Conservation (phyloP, 768 basidiomycete genomes). For the Amanita brunnescens region DNA sequence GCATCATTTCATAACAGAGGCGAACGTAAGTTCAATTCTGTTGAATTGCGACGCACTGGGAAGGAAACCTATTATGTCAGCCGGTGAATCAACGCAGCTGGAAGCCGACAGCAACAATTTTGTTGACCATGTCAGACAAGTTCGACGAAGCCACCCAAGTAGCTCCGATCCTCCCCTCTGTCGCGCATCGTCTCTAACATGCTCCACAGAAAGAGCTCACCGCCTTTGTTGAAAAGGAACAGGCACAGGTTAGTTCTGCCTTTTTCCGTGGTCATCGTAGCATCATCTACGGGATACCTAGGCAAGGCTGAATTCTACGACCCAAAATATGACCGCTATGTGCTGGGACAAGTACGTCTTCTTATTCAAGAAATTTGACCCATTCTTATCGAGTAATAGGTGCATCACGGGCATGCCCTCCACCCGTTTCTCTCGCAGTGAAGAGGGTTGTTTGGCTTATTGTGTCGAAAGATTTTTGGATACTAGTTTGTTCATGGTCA, state of each 20-base stretch:
- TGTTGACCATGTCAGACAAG: constrained; percentile 38
- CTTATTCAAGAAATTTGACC: neutral
- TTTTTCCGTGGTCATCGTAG: constrained; percentile 1
- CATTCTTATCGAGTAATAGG: constrained; percentile 27
- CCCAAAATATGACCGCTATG: constrained; percentile 73
- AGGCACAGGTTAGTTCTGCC: constrained; percentile 53
- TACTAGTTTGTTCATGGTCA: constrained; percentile 74
- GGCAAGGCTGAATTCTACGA: constrained; percentile 51
- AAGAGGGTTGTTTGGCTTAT: constrained; percentile 77
- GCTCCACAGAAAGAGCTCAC: constrained; percentile 68
- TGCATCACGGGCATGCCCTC: constrained; percentile 77
- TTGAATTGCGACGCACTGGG: neutral
- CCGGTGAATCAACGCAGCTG: neutral
- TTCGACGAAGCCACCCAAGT: constrained; percentile 80
- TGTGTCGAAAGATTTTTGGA: constrained; percentile 93
- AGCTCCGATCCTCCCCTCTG: constrained; percentile 10
- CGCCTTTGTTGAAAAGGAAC: constrained; percentile 72
- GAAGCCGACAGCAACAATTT: neutral
- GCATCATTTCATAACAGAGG: neutral
- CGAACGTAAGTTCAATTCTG: neutral
- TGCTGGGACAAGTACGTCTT: constrained; percentile 89
- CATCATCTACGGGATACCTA: constrained; percentile 12
- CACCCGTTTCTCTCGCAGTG: constrained; percentile 67
- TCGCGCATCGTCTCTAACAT: neutral
- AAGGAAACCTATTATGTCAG: constrained; percentile 4